phyloP scores from a whole-genome alignment of 306 rosid genomes.

The Quercus robur region DNA sequence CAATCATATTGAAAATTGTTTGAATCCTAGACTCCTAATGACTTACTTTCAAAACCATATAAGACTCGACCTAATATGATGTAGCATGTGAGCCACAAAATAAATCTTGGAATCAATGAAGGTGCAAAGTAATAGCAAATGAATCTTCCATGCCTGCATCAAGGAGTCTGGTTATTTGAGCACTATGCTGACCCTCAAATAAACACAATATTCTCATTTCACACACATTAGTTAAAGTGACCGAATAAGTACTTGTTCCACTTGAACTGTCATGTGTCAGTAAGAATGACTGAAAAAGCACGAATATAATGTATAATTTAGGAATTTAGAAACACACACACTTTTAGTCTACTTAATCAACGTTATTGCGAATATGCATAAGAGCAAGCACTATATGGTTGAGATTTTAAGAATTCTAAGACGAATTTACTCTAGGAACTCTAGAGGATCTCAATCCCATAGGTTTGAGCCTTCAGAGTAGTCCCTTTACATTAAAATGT shows the following conservation, averaged over 20 bases:
- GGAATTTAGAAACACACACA: neutral
- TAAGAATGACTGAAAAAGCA: neutral
- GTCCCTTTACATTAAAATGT: neutral
- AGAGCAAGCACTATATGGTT: neutral
- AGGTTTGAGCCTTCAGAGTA: neutral
- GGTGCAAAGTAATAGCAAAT: neutral
- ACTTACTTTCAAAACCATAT: neutral
- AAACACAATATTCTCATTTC: neutral
- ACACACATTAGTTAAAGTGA: neutral
- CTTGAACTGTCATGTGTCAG: neutral
- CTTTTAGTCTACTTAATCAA: neutral
- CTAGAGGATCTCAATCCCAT: too few species aligned
- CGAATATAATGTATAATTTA: neutral
- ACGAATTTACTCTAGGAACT: too few species aligned
- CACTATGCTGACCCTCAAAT: neutral
- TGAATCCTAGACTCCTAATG: neutral
- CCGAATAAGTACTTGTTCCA: neutral
- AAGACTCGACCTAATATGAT: neutral
- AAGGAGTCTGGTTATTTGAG: neutral
- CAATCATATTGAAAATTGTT: neutral
- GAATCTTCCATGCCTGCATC: neutral
- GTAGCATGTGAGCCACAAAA: neutral
- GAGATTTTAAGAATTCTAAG: too few species aligned
- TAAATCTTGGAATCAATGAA: neutral
- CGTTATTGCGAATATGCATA: neutral